phyloP scores from a whole-genome alignment of 2,329 filamentous ascomycete genomes.

The Sarocladium kiliense region DNA sequence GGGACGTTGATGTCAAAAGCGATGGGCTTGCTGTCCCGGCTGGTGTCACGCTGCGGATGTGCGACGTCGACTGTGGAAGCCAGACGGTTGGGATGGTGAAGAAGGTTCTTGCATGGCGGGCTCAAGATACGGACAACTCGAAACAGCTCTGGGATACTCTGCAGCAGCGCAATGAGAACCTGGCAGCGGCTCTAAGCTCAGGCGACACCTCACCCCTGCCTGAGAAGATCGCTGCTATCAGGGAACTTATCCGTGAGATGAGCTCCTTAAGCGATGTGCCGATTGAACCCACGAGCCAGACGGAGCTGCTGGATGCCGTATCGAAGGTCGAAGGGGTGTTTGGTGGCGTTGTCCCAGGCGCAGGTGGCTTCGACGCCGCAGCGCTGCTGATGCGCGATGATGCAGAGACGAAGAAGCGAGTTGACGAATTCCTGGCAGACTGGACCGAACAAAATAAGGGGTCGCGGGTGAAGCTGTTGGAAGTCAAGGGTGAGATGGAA shows the following conservation, averaged over 20 bases:
- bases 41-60: conserved; percentile 80
- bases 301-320: conserved; percentile 73
- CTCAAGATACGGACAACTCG: conserved; percentile 57
- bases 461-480: conserved; percentile 62
- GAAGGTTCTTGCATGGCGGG: conserved; percentile 78
- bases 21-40: conserved; percentile 64
- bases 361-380: conserved; percentile 89
- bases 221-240: conserved; percentile 44
- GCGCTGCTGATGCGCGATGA: conserved; percentile 75
- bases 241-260: conserved; percentile 69
- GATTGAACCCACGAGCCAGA: conserved; percentile 86
- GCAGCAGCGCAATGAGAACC: conserved; percentile 66
- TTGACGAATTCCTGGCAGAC: conserved; percentile 57
- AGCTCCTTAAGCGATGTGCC: conserved; percentile 68
- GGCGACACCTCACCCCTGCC: conserved; percentile 38
- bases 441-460: conserved; percentile 57
- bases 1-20: conserved; percentile 76
- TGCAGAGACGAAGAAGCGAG: conserved; percentile 50
- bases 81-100: conserved; percentile 96
- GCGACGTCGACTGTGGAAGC: conserved; percentile 90
- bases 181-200: conserved; percentile 60
- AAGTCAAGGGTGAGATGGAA: conserved; percentile 68
- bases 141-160: conserved; percentile 68
- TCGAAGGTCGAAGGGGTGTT: conserved; percentile 71
- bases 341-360: conserved; percentile 88